Conservation (phyloP, 2,329 filamentous ascomycete genomes). For the Fusarium palustre region DNA sequence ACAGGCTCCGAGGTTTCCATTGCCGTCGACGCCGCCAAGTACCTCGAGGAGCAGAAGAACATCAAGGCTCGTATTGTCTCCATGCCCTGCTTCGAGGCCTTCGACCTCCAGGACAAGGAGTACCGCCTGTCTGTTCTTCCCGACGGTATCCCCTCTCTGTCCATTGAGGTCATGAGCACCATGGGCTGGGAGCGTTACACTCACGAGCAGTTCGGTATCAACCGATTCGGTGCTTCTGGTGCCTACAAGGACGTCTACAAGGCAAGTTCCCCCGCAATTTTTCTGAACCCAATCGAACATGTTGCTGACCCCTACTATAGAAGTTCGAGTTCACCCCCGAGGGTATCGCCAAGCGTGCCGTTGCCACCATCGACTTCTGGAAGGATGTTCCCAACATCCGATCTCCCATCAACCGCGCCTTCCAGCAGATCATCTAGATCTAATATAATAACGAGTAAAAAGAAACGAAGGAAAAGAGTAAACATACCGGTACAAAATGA, state of each 20-base stretch:
- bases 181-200: constrained; percentile 99
- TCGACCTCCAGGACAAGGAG: constrained; percentile 92
- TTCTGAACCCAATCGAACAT: neutral
- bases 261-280: constrained; percentile 61
- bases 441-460: constrained; percentile 31
- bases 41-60: constrained; percentile 87
- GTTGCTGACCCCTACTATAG: constrained; percentile 63
- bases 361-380: constrained; percentile 96
- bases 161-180: constrained; percentile 96
- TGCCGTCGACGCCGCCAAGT: constrained; percentile 91
- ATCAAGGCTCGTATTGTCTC: constrained; percentile 93
- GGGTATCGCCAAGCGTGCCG: constrained; percentile 93
- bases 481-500: constrained; percentile 24
- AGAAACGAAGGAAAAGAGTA: constrained; percentile 30
- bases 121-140: constrained; percentile 94
- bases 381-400: constrained; percentile 91
- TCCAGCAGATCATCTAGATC: constrained; percentile 92
- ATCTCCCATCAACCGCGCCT: constrained; percentile 96
- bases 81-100: constrained; percentile 96
- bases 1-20: constrained; percentile 97
- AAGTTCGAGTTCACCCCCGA: constrained; percentile 99
- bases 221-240: constrained; percentile 97
- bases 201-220: constrained; percentile 99
- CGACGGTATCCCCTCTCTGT: constrained; percentile 91
- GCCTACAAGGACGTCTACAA: constrained; percentile 98